These are phyloP conservation scores for Pleurotus tuoliensis DNA, from an alignment of 768 basidiomycete genomes.

Conservation along the genomic window DNA sequence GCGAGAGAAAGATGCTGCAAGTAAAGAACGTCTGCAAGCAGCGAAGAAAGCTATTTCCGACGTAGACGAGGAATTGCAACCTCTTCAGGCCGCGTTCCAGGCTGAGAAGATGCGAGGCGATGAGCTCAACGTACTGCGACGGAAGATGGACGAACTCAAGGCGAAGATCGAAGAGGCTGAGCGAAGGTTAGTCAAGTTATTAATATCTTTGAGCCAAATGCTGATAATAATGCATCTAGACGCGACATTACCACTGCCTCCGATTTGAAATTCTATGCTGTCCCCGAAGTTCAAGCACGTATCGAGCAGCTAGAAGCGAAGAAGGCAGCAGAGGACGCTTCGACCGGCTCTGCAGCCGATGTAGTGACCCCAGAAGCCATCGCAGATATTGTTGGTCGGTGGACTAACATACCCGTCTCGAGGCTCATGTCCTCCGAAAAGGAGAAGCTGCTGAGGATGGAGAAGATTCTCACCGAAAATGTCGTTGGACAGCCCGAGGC, in stretches of 20 bases:
- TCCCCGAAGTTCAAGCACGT: constrained; percentile 79
- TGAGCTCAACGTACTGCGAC: constrained; percentile 70
- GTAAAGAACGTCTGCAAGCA: constrained; percentile 71
- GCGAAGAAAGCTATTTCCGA: constrained; percentile 80
- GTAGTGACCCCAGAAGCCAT: constrained; percentile 86
- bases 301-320: constrained; percentile 58
- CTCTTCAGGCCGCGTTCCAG: constrained; percentile 83
- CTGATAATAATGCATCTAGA: constrained; percentile 24
- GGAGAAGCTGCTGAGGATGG: constrained; percentile 85
- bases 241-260: constrained; percentile 75
- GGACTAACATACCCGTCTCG: constrained; percentile 92
- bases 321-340: constrained; percentile 64
- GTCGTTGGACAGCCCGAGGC: constrained; percentile 93
- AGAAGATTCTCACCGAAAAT: constrained; percentile 69
- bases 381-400: constrained; percentile 88
- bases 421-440: constrained; percentile 84
- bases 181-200: constrained; percentile 50
- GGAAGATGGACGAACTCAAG: constrained; percentile 86
- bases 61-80: constrained; percentile 80
- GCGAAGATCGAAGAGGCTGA: constrained; percentile 94
- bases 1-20: constrained; percentile 86
- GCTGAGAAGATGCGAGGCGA: constrained; percentile 80
- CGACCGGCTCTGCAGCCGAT: constrained; percentile 55
- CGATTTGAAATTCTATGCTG: constrained; percentile 87
- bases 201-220: not conserved